phyloP scores from a whole-genome alignment of 2,329 filamentous ascomycete species.

The Arachnomyces sp. region DNA sequence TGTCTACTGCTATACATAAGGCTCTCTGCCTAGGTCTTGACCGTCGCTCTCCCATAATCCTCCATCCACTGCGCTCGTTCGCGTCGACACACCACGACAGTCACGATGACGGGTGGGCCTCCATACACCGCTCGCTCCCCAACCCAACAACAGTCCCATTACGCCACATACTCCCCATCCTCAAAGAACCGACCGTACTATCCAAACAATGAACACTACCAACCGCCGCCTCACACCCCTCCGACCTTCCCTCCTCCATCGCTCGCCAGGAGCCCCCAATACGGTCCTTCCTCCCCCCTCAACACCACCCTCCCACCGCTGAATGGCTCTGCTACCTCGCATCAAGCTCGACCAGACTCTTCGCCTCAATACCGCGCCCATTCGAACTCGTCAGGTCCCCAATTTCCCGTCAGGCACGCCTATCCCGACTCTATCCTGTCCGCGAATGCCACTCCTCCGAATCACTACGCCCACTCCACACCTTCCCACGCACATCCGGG shows the following conservation, averaged over 20 bases:
- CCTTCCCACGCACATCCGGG: constrained; percentile 36
- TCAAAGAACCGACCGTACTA: constrained; percentile 35
- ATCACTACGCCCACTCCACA: constrained; percentile 25
- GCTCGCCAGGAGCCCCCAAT: constrained; percentile 13
- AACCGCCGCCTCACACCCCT: constrained; percentile 35
- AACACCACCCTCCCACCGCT: constrained; percentile 30
- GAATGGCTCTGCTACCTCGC: constrained; percentile 28
- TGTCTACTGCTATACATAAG: neutral
- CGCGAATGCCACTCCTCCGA: constrained; percentile 26
- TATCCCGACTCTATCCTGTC: constrained; percentile 28
- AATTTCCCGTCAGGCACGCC: constrained; percentile 27
- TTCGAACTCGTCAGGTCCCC: constrained; percentile 22
- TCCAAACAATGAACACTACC: constrained; percentile 36
- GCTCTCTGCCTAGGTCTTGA: constrained; percentile 4
- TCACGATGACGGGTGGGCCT: constrained; percentile 36
- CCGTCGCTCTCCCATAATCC: constrained; percentile 1
- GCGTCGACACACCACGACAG: constrained; percentile 12
- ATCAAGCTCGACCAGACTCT: constrained; percentile 18
- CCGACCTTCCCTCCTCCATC: constrained; percentile 22
- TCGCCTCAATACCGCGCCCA: constrained; percentile 30
- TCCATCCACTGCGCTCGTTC: constrained; percentile 11
- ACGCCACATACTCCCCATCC: constrained; percentile 35
- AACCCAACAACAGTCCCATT: constrained; percentile 36
- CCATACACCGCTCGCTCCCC: constrained; percentile 39
- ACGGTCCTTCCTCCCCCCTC: constrained; percentile 14